Evolutionary conservation across 106 monocot species (phyloP), one percentile per base, ranked within the genome.

Genomic region (Amphibolis antarctica): DNA sequence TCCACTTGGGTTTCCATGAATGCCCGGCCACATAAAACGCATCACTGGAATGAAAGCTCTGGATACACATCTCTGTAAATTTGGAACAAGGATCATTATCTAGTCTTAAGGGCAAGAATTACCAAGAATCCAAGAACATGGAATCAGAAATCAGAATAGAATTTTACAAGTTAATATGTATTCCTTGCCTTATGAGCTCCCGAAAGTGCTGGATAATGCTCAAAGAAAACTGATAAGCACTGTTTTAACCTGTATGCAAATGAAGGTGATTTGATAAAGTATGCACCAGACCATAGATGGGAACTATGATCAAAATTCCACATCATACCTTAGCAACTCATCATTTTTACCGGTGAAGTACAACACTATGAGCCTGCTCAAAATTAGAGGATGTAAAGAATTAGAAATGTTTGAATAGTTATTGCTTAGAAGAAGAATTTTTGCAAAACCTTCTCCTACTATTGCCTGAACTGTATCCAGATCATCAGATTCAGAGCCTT

Each of bases 211-310:
- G 96, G 80, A 66, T 82, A 98, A 63, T 98, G 83, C 67, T 98
- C 86, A 57, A 98, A 98, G 76, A 98, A 98, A 1, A 87, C 82
- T 46, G 96, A 90, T 42, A 98, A 74, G 55, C 96, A 98, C 74
- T 98, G 96, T 49, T 82, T 89, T 59, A 93, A 69, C 74, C 92
- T 92, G 79, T 51, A 36, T 53, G 14, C 66, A 47, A 28, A 14
- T 60, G 60, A 5, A 60, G 22, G 42, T 18, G 7, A 43, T 55
- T 55, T 5, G 25, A 26, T 55, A 26, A 4, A 26, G 10, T 0
- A 24, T 55, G 55, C 55, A n/a, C n/a, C n/a, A 55, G 3, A 26
- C 22, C 17, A 28, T 14, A 24, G 1, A 4, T 21, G 19, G 36
- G 29, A 62, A 18, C n/a, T 42, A 43, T 36, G 0, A 20, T 21